Evolutionary conservation across 1,284 basidiomycete species (phyloP), one percentile per base, ranked within the genome.

Genomic region (Ceratobasidium sp.): DNA sequence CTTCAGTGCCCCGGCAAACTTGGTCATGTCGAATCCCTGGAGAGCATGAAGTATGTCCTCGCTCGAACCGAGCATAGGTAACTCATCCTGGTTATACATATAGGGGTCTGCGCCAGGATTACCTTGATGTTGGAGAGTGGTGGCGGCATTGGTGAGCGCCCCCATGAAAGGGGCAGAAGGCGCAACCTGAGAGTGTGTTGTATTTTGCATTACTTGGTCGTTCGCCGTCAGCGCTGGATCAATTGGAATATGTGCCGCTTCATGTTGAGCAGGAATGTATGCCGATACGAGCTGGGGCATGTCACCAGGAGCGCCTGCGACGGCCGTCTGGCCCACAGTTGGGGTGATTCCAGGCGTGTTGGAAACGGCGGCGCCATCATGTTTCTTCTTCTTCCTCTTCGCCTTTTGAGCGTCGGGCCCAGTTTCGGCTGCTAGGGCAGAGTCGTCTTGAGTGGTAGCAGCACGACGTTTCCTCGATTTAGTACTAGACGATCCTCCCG

Each of bases 21-120:
- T 91, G 61, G 87, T 84, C 62, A 92, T 82, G 76, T 93, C 91
- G 75, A 92, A 82, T 69, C 88, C 86, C 78, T 92, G 90, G 61
- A 93, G 79, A 18, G 87, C 87, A 49, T 88, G 89, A 54, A 92
- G 80, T 52, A 93, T 85, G 67, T 92, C 89, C 72, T 93, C 91
- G 77, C 87, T 90, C n/a, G 89, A 72, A 35, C 64, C 57, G 28
- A 74, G 58, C 41, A 67, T 62, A 18, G 74, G 61, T 30, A 70
- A 57, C n/a, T 73, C 71, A 30, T 59, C 66, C 13, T 69, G 66
- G 66, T 57, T 43, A 38, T 57, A 69, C 18, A 69, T 44, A 32
- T 57, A 69, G n/a, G 49, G 11, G 38, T 26, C 66, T 18, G 41
- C 52, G 18, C 35, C 41, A 28, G 38, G 13, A 28, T 21, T n/a